Conservation (phyloP, 108 stramenopile species). For the Cyclotella cryptica region DNA sequence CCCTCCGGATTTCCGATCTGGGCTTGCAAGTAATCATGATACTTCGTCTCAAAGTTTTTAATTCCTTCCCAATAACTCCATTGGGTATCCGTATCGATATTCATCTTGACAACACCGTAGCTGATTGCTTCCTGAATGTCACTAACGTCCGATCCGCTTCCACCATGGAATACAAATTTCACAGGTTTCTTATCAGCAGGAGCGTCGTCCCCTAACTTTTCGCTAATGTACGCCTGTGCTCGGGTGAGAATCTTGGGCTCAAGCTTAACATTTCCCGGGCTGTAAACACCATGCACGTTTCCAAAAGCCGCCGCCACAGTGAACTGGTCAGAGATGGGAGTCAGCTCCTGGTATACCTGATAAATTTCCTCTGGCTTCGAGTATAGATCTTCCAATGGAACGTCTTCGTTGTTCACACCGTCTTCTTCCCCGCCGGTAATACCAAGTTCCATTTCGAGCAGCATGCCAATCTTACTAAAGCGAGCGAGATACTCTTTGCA, state of each 20-base stretch:
- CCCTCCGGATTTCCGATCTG: conserved; percentile 98
- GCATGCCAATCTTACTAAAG: conserved; percentile 87
- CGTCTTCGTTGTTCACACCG: conserved; percentile 94
- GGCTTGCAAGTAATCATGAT: conserved; percentile 94
- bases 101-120: conserved; percentile 97
- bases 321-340: conserved; percentile 82
- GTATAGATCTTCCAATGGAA: conserved; percentile 93
- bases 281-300: conserved; percentile 97
- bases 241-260: conserved; percentile 91
- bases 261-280: conserved; percentile 95
- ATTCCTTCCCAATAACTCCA: conserved; percentile 96
- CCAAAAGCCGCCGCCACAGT: conserved; percentile 94
- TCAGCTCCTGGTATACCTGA: conserved; percentile 89
- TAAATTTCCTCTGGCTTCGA: conserved; percentile 95
- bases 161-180: conserved; percentile 97
- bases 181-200: conserved; percentile 84
- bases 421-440: conserved; percentile 98
- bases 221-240: conserved; percentile 89
- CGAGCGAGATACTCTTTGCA: conserved; percentile 94
- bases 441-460: conserved; percentile 97
- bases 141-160: conserved; percentile 90
- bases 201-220: conserved; percentile 84
- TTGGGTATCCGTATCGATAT: conserved; percentile 98
- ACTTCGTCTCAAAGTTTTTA: conserved; percentile 85
- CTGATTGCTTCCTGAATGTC: conserved; percentile 92